phyloP scores from a whole-genome alignment of 345 rosid species.

The Garcia nutans region DNA sequence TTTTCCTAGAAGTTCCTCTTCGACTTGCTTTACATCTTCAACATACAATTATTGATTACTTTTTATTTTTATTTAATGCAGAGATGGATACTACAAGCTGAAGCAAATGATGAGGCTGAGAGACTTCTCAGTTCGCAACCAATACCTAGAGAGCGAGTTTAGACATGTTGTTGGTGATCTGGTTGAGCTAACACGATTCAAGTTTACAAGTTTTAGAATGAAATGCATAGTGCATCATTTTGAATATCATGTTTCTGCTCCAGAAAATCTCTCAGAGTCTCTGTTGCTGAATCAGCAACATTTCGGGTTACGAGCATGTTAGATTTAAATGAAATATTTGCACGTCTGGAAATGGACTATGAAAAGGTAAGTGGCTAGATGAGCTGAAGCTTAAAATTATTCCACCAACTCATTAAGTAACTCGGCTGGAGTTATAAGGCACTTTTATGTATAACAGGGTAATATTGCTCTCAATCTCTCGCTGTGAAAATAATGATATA shows the following conservation, averaged over 20 bases:
- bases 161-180: conserved; percentile 11
- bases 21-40: not conserved
- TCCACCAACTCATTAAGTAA: not conserved
- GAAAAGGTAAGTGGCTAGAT: not conserved
- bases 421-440: not conserved
- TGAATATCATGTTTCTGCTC: not conserved
- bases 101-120: conserved; percentile 94
- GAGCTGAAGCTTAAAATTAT: not conserved
- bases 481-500: not conserved
- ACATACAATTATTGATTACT: not conserved
- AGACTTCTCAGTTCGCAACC: conserved; percentile 76
- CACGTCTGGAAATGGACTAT: not conserved
- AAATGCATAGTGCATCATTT: not conserved
- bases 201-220: not conserved
- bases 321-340: not conserved
- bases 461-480: not conserved
- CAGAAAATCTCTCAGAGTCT: not conserved
- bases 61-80: conserved; percentile 25
- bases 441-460: not conserved
- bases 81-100: conserved; percentile 91
- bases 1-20: not conserved
- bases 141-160: conserved; percentile 32
- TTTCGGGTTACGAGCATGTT: not conserved
- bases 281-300: not conserved
- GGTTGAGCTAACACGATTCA: not conserved